Conservation (phyloP, 352 stramenopile species). For the Pythium phragmiticola region DNA sequence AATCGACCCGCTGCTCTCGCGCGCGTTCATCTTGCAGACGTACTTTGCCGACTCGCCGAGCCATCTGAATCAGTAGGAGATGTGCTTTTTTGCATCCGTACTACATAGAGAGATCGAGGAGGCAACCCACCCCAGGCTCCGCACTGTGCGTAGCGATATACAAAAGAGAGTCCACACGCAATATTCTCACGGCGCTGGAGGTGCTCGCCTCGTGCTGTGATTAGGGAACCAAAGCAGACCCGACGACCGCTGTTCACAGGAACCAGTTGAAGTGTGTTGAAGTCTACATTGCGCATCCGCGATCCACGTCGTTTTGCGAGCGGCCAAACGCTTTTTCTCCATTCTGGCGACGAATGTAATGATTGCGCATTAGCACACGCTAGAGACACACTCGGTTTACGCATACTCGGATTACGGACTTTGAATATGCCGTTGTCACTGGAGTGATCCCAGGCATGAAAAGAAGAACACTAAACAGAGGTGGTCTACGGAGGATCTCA, state of each 20-base stretch:
- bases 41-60: conserved; percentile 88
- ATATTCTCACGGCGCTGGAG: neutral
- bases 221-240: conserved; percentile 1
- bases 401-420: conserved; percentile 1
- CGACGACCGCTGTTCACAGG: neutral
- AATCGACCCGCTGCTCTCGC: conserved; percentile 97
- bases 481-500: neutral
- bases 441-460: neutral
- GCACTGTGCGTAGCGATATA: neutral
- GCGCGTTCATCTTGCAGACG: conserved; percentile 94
- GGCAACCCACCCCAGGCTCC: neutral
- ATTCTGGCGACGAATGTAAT: conserved; percentile 10
- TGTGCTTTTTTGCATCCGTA: neutral
- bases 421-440: no score
- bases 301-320: neutral
- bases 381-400: conserved; percentile 11
- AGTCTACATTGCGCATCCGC: conserved; percentile 9
- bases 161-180: neutral
- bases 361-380: conserved; percentile 25
- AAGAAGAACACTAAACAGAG: conserved; percentile 5
- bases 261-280: neutral
- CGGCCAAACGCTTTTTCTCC: conserved; percentile 20
- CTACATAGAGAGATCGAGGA: conserved; percentile 1
- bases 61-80: conserved; percentile 53
- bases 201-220: neutral